Evolutionary conservation across 2,329 filamentous ascomycete species (phyloP).

Genomic region (Neocucurbitaria cava): DNA sequence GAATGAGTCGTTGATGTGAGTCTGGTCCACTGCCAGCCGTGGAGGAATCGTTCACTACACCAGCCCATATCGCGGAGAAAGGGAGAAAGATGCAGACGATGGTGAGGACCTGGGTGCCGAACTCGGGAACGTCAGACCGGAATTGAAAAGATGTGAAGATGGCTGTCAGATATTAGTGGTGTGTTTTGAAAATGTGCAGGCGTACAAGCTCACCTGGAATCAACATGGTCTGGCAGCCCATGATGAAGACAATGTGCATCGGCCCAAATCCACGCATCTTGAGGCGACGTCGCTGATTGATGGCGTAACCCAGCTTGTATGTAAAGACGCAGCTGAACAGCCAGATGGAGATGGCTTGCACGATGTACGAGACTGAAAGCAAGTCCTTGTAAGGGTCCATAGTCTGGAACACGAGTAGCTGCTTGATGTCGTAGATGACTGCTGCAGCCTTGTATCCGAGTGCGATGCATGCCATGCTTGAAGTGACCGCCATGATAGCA

Average conservation of each 20-base stretch:
- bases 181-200: not conserved
- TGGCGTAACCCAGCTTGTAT: slow-evolving; percentile 65
- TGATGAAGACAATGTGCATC: slow-evolving; percentile 72
- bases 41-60: slow-evolving; percentile 34
- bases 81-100: slow-evolving; percentile 69
- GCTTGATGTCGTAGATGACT: slow-evolving; percentile 56
- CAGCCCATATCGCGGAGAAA: slow-evolving; percentile 71
- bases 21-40: slow-evolving; percentile 28
- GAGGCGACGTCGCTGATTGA: slow-evolving; percentile 62
- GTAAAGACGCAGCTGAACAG: slow-evolving; percentile 69
- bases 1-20: slow-evolving; percentile 36
- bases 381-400: slow-evolving; percentile 33
- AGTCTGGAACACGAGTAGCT: slow-evolving; percentile 45
- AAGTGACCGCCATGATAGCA: slow-evolving; percentile 57
- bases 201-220: slow-evolving; percentile 60
- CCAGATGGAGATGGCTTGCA: slow-evolving; percentile 64
- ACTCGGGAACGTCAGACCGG: slow-evolving; percentile 57
- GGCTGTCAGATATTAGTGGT: slow-evolving; percentile 52
- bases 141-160: slow-evolving; percentile 68
- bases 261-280: slow-evolving; percentile 68
- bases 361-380: slow-evolving; percentile 55
- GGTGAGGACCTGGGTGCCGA: slow-evolving; percentile 63
- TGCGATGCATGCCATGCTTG: slow-evolving; percentile 58
- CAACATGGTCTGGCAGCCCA: slow-evolving; percentile 71
- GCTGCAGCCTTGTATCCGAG: slow-evolving; percentile 62